phyloP scores from a whole-genome alignment of 2,329 filamentous ascomycete species.

The Fusarium nematophilum region DNA sequence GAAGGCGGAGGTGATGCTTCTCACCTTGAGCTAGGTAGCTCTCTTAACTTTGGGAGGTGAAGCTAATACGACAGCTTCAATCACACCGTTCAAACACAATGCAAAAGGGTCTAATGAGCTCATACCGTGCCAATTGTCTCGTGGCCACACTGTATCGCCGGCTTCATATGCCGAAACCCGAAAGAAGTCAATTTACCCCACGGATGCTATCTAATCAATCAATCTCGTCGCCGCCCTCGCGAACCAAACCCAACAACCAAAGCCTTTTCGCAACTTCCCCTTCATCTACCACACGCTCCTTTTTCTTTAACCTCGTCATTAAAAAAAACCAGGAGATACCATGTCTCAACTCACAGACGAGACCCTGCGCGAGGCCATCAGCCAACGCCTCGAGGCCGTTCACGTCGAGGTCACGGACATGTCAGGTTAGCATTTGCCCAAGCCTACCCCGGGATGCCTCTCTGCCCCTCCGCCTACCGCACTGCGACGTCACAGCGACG shows the following conservation, averaged over 20 bases:
- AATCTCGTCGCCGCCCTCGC: slow-evolving; percentile 38
- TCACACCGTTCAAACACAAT: slow-evolving; percentile 16
- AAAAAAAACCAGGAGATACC: slow-evolving; percentile 13
- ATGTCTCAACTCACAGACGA: slow-evolving; percentile 78
- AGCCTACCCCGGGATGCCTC: slow-evolving; percentile 10
- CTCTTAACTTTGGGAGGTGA: slow-evolving; percentile 4
- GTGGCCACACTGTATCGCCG: slow-evolving; percentile 28
- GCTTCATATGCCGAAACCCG: slow-evolving; percentile 2
- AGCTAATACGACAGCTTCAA: slow-evolving; percentile 21
- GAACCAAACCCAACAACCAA: slow-evolving; percentile 1
- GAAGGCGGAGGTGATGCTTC: background rate
- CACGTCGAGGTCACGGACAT: slow-evolving; percentile 92
- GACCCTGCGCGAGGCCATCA: slow-evolving; percentile 75
- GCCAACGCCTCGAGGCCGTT: slow-evolving; percentile 75
- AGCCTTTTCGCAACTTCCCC: background rate
- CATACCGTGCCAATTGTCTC: slow-evolving; percentile 45
- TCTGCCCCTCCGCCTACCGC: slow-evolving; percentile 20
- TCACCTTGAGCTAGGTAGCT: slow-evolving; percentile 7
- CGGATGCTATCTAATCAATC: slow-evolving; percentile 54
- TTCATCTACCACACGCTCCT: background rate
- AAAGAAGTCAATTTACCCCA: slow-evolving; percentile 34
- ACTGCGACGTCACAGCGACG: background rate
- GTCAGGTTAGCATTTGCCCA: slow-evolving; percentile 72
- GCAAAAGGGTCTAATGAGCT: slow-evolving; percentile 46
- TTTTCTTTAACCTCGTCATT: slow-evolving; percentile 13